Conservation (phyloP, 179 eudicot species). For the Gypsophila paniculata region DNA sequence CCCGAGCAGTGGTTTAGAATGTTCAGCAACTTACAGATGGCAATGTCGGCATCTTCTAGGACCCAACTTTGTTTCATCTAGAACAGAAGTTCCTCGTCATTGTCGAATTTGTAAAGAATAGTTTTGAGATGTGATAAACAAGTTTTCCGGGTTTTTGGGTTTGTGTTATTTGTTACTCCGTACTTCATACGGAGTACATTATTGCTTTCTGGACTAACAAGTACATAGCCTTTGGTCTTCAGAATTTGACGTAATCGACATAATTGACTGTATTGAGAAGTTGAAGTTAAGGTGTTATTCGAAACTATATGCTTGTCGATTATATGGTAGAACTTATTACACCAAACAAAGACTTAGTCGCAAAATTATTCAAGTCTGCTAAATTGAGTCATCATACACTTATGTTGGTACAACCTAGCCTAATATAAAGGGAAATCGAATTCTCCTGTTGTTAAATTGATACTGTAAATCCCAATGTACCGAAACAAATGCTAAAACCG, state of each 20-base stretch:
- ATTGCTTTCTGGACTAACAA: not conserved
- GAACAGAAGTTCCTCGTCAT: not conserved
- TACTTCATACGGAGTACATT: too few species aligned
- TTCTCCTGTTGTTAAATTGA: not conserved
- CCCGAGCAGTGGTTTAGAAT: not conserved
- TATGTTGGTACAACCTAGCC: too few species aligned
- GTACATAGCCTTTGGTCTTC: not conserved
- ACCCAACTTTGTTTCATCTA: not conserved
- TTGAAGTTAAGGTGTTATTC: too few species aligned
- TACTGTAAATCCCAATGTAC: not conserved
- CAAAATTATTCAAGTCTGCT: not conserved
- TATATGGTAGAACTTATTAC: too few species aligned
- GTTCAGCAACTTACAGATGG: not conserved
- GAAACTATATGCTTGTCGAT: too few species aligned
- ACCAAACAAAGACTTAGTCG: not conserved
- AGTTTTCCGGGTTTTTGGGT: constrained; percentile 1
- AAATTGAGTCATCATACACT: too few species aligned
- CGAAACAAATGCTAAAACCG: not conserved
- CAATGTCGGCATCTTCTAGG: constrained; percentile 6
- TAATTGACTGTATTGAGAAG: too few species aligned
- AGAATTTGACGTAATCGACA: too few species aligned
- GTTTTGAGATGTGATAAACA: constrained; percentile 15
- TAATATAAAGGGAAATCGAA: too few species aligned
- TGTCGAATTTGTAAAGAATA: constrained; percentile 10
- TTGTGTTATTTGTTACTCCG: not conserved